phyloP scores from a whole-genome alignment of 176 grass and related monocot species.

The Cenchrus purpureus region DNA sequence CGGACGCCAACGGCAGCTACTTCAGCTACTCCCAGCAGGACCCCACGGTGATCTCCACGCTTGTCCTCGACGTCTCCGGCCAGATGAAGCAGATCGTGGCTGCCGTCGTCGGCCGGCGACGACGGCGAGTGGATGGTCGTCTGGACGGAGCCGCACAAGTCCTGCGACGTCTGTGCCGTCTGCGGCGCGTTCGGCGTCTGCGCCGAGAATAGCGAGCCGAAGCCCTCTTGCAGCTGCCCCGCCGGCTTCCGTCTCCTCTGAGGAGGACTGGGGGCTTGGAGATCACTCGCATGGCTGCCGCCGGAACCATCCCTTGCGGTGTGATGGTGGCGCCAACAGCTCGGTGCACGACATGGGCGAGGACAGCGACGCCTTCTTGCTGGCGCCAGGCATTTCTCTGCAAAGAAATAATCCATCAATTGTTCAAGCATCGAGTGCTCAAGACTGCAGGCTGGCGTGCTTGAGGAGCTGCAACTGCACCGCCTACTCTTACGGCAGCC shows the following conservation, averaged over 20 bases:
- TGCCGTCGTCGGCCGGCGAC: background rate
- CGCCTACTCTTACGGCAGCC: too few relatives aligned
- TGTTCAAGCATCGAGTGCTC: background rate
- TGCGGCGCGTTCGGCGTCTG: too few relatives aligned
- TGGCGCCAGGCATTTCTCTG: background rate
- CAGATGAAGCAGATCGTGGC: constrained; percentile 50
- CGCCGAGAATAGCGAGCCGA: too few relatives aligned
- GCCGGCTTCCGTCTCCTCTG: too few relatives aligned
- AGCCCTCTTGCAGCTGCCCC: too few relatives aligned
- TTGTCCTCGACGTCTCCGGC: constrained; percentile 44
- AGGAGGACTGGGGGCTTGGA: too few relatives aligned
- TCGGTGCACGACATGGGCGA: too few relatives aligned
- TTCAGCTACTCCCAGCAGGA: constrained; percentile 49
- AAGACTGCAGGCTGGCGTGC: too few relatives aligned
- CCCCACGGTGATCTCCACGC: constrained; percentile 34
- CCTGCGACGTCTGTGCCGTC: too few relatives aligned
- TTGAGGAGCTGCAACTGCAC: too few relatives aligned
- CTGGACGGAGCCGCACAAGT: background rate
- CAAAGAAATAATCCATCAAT: background rate
- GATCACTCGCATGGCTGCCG: constrained; percentile 21
- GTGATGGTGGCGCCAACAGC: too few relatives aligned
- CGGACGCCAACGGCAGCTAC: constrained; percentile 33
- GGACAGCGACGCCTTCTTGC: too few relatives aligned
- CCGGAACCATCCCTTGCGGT: constrained; percentile 11
- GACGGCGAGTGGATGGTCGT: constrained; percentile 25